phyloP scores from a whole-genome alignment of 2,329 filamentous ascomycete species.

The Colletotrichum acutatum region DNA sequence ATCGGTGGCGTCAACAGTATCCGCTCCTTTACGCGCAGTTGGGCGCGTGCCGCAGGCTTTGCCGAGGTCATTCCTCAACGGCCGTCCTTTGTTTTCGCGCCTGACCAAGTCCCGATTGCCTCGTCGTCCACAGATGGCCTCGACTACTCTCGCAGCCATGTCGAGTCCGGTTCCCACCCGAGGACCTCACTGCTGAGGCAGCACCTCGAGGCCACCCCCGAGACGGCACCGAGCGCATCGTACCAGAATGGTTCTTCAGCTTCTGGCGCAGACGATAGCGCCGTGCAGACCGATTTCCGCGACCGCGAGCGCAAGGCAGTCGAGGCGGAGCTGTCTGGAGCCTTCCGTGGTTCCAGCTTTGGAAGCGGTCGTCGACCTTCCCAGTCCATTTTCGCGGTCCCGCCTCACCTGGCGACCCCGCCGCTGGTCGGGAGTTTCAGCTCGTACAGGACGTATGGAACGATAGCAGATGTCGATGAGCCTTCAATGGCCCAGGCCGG shows the following conservation, averaged over 20 bases:
- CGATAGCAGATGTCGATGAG: conserved; percentile 55
- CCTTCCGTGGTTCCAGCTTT: conserved; percentile 44
- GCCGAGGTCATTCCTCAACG: conserved; percentile 86
- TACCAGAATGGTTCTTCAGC: conserved; percentile 31
- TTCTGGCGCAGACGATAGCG: conserved; percentile 29
- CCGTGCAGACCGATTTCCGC: conserved; percentile 44
- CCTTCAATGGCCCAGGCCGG: conserved; percentile 63
- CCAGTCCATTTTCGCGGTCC: conserved; percentile 66
- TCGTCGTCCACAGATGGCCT: conserved; percentile 47
- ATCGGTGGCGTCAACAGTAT: conserved; percentile 94
- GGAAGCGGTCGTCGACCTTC: conserved; percentile 43
- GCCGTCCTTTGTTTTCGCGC: conserved; percentile 76
- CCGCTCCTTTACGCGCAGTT: conserved; percentile 91
- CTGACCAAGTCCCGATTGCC: conserved; percentile 62
- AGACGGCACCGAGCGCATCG: conserved; percentile 18
- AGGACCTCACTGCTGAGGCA: conserved; percentile 61
- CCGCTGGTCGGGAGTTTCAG: conserved; percentile 79
- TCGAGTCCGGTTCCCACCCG: conserved; percentile 48
- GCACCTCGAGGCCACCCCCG: conserved; percentile 56
- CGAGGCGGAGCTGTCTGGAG: conserved; percentile 54
- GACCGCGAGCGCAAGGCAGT: conserved; percentile 61
- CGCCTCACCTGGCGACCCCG: conserved; percentile 72
- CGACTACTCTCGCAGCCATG: conserved; percentile 53
- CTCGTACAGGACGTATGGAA: conserved; percentile 66
- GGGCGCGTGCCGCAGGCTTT: conserved; percentile 91